phyloP scores from a whole-genome alignment of 116 monocot species.

The Cymodocea nodosa region DNA sequence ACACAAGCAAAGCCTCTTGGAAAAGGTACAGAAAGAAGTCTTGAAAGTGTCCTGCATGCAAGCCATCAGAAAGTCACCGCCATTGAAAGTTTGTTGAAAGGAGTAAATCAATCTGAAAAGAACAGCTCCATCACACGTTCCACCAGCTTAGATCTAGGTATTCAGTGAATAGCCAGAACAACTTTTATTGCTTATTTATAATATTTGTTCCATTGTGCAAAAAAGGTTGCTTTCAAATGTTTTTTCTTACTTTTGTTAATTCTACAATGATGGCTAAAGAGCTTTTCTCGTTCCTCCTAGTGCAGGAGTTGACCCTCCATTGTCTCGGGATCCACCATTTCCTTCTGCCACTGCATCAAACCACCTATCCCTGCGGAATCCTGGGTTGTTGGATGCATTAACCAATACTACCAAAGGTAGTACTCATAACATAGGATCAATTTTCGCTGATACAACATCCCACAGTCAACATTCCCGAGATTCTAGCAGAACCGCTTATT shows the following conservation, averaged over 20 bases:
- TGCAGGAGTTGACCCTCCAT: conserved; percentile 92
- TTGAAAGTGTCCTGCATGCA: conserved; percentile 77
- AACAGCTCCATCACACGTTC: conserved; percentile 40
- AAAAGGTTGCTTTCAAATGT: too few species aligned
- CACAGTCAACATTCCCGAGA: conserved; percentile 45
- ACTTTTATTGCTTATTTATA: background rate
- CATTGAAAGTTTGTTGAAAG: conserved; percentile 91
- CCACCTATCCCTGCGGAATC: conserved; percentile 25
- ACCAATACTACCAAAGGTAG: conserved; percentile 23
- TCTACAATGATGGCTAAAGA: conserved; percentile 5
- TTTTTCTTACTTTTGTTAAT: background rate
- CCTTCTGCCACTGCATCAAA: conserved; percentile 50
- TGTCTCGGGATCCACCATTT: conserved; percentile 74
- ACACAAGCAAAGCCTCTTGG: conserved; percentile 44
- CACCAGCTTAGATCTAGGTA: conserved; percentile 96
- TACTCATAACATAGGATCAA: conserved; percentile 49
- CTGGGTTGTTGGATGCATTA: conserved; percentile 36
- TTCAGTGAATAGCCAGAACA: background rate
- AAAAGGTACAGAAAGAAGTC: conserved; percentile 65
- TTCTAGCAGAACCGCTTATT: conserved; percentile 28
- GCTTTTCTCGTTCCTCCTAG: conserved; percentile 37
- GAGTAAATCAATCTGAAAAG: conserved; percentile 57
- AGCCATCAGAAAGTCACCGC: conserved; percentile 97
- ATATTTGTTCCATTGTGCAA: too few species aligned
- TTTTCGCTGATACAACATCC: conserved; percentile 25